Evolutionary conservation across 257 asterid genomes (phyloP).

Genomic region (Euphrasia confusa): DNA sequence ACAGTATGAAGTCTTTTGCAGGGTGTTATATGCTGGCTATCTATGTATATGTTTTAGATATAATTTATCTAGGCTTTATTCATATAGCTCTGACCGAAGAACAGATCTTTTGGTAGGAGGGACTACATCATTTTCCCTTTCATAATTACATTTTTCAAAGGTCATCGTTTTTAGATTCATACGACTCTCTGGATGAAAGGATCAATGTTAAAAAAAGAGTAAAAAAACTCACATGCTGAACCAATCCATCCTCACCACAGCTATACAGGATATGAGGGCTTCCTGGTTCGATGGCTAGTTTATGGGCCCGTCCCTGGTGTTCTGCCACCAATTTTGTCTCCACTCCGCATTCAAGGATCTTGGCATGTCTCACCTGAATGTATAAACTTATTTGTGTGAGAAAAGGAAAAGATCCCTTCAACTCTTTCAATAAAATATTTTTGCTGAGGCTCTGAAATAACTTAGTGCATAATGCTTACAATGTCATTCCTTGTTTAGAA

Average conservation of each 20-base stretch:
- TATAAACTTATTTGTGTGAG: slow-evolving; percentile 6
- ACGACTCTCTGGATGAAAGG: neutral
- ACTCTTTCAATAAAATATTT: slow-evolving; percentile 4
- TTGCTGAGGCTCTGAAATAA: slow-evolving; percentile 2
- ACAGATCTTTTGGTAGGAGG: neutral
- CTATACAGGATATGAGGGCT: slow-evolving; percentile 75
- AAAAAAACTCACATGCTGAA: slow-evolving; percentile 68
- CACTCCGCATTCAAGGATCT: slow-evolving; percentile 63
- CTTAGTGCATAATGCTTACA: neutral
- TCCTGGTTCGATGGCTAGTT: slow-evolving; percentile 87
- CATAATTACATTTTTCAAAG: neutral
- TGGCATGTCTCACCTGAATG: slow-evolving; percentile 74
- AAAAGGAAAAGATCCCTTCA: slow-evolving; percentile 10
- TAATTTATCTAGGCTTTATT: neutral
- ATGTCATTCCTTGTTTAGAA: neutral
- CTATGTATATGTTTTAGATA: neutral
- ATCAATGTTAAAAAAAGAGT: neutral
- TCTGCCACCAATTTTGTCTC: slow-evolving; percentile 54
- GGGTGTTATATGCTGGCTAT: slow-evolving; percentile 16
- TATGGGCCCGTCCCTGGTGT: slow-evolving; percentile 72
- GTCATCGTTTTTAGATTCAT: neutral
- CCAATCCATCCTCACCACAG: slow-evolving; percentile 92
- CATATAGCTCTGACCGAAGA: slow-evolving; percentile 7
- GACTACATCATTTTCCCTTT: neutral
- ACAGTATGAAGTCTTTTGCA: neutral